Evolutionary conservation across 257 asterid genomes (phyloP).

Genomic region (Lavandula angustifolia): DNA sequence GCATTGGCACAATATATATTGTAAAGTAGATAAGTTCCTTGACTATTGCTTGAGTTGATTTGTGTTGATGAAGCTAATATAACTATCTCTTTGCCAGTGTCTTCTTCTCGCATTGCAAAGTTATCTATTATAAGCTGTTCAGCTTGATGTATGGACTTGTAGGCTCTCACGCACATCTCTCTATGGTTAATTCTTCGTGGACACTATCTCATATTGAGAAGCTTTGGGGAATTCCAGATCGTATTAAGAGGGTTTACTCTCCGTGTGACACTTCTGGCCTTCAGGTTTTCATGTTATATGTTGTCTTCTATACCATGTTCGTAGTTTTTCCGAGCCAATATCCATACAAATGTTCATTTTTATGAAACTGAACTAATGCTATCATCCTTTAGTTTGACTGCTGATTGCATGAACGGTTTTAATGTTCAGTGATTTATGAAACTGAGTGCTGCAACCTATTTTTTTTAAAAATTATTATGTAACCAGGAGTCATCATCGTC

Average conservation of each 20-base stretch:
- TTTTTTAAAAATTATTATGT: background rate
- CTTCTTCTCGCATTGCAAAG: conserved; percentile 71
- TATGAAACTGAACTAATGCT: background rate
- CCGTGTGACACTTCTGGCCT: conserved; percentile 93
- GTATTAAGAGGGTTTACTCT: conserved; percentile 79
- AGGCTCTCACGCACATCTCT: conserved; percentile 83
- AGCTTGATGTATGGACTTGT: conserved; percentile 86
- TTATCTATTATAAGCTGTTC: conserved; percentile 70
- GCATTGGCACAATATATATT: conserved; percentile 8
- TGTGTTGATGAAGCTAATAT: conserved; percentile 35
- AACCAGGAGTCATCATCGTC: conserved; percentile 4
- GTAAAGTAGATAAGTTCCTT: background rate
- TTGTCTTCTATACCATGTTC: conserved; percentile 20
- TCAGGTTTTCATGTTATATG: conserved; percentile 54
- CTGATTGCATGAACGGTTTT: conserved; percentile 2
- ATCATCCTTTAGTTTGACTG: background rate
- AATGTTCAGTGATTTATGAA: conserved; percentile 2
- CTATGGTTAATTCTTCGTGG: conserved; percentile 97
- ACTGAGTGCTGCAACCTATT: background rate
- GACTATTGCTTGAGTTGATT: background rate
- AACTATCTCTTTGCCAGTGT: conserved; percentile 45
- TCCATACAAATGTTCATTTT: background rate
- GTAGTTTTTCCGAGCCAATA: background rate
- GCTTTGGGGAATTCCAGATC: conserved; percentile 86
- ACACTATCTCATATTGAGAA: conserved; percentile 80